Conservation (phyloP, 2,329 filamentous ascomycete species). For the Immersiporthe knoxdaviesiana region DNA sequence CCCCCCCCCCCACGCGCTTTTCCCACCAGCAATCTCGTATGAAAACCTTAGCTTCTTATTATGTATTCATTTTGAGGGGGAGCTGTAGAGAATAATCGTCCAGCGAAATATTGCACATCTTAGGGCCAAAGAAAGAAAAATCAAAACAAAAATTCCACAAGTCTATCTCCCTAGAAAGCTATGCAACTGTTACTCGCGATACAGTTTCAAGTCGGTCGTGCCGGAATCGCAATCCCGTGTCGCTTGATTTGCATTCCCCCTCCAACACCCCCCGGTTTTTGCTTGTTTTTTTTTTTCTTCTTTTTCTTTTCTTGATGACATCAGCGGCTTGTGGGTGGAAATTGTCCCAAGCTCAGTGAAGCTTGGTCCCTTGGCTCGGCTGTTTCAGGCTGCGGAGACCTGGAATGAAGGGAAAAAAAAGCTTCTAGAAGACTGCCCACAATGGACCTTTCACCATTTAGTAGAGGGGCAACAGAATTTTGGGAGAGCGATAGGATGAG, state of each 20-base stretch:
- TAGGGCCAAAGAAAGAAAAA: background rate
- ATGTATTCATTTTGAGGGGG: background rate
- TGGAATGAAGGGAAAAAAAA: background rate
- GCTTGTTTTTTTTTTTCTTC: background rate
- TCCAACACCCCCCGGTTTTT: too few relatives aligned
- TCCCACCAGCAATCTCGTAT: background rate
- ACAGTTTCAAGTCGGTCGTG: background rate
- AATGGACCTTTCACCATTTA: background rate
- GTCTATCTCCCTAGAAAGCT: background rate
- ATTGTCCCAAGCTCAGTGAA: background rate
- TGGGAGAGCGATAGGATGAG: background rate
- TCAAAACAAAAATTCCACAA: background rate
- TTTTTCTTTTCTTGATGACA: conserved; percentile 1
- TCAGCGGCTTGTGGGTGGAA: background rate
- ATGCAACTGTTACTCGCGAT: background rate
- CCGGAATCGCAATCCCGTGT: background rate
- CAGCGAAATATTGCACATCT: background rate
- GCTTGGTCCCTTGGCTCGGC: conserved; percentile 6
- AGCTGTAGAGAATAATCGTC: background rate
- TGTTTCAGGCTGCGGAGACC: background rate
- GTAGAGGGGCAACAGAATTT: background rate
- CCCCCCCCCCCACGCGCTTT: too few relatives aligned
- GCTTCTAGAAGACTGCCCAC: background rate
- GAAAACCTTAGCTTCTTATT: background rate
- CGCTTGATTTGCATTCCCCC: background rate